phyloP scores from a whole-genome alignment of 768 basidiomycete genomes.

The Hypholoma fasciculare region DNA sequence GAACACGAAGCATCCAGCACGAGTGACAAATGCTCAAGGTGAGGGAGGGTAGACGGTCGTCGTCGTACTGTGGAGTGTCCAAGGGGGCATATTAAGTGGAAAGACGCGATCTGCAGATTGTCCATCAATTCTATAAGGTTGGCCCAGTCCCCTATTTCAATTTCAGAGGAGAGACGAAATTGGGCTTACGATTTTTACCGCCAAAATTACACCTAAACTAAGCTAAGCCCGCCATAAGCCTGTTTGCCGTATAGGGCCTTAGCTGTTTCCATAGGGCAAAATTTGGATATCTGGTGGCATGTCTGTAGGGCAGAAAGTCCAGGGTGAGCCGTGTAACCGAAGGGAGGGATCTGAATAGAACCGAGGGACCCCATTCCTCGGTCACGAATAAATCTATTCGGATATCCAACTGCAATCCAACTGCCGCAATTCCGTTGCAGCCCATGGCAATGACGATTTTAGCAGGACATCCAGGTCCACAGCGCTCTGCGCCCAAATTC shows the following conservation, averaged over 20 bases:
- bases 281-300: not conserved
- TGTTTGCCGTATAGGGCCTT: too few species aligned
- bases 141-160: not conserved
- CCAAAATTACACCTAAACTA: too few species aligned
- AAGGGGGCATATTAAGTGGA: not conserved
- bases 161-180: not conserved
- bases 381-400: not conserved
- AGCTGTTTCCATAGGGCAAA: not conserved
- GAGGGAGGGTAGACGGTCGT: not conserved
- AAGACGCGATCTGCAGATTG: not conserved
- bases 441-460: not conserved
- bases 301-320: not conserved
- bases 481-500: not conserved
- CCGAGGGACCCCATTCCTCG: not conserved
- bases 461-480: not conserved
- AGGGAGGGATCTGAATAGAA: not conserved
- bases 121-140: not conserved
- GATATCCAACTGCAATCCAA: not conserved
- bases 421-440: not conserved
- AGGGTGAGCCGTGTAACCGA: not conserved
- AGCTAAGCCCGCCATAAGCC: too few species aligned
- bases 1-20: not conserved
- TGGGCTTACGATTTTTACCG: too few species aligned
- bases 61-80: not conserved
- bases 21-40: not conserved